A percentile compares a stretch with the other conserved stretches of the same genome.
phyloP scores from a whole-genome alignment of 192 early-diverging fungal genomes.

The Coemansia sp. region DNA sequence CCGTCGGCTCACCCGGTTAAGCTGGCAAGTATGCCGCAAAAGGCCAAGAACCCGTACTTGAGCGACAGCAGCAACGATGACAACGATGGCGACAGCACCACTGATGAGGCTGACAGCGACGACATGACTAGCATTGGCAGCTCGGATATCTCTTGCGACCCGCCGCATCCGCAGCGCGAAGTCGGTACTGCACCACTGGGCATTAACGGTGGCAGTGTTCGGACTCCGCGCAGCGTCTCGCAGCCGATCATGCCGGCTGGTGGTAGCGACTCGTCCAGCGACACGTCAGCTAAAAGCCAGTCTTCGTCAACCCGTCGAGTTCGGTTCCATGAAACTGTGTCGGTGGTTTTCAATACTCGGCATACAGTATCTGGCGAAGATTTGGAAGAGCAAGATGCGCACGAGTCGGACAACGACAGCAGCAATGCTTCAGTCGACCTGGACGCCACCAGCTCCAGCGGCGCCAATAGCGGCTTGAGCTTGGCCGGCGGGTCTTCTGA shows the following conservation, averaged over 20 bases:
- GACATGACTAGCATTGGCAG: slow-evolving; percentile 19
- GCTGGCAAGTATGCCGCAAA: slow-evolving; percentile 25
- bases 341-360: slow-evolving; percentile 42
- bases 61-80: slow-evolving; percentile 37
- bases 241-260: slow-evolving; percentile 10
- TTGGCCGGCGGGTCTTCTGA: slow-evolving; percentile 7
- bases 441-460: not conserved
- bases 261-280: slow-evolving; percentile 32
- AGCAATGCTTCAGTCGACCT: slow-evolving; percentile 38
- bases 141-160: slow-evolving; percentile 28
- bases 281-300: slow-evolving; percentile 40
- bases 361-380: slow-evolving; percentile 23
- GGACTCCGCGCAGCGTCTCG: slow-evolving; percentile 5
- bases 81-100: not conserved
- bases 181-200: not conserved
- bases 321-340: slow-evolving; percentile 50
- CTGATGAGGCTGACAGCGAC: slow-evolving; percentile 14
- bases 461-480: not conserved
- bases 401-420: slow-evolving; percentile 46
- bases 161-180: not conserved
- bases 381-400: slow-evolving; percentile 1
- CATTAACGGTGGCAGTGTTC: not conserved
- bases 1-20: slow-evolving; percentile 40
- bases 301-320: slow-evolving; percentile 50
- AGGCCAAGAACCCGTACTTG: slow-evolving; percentile 36